phyloP scores from a whole-genome alignment of 2,329 filamentous ascomycete genomes.

The Stachybotrys chlorohalonatus region DNA sequence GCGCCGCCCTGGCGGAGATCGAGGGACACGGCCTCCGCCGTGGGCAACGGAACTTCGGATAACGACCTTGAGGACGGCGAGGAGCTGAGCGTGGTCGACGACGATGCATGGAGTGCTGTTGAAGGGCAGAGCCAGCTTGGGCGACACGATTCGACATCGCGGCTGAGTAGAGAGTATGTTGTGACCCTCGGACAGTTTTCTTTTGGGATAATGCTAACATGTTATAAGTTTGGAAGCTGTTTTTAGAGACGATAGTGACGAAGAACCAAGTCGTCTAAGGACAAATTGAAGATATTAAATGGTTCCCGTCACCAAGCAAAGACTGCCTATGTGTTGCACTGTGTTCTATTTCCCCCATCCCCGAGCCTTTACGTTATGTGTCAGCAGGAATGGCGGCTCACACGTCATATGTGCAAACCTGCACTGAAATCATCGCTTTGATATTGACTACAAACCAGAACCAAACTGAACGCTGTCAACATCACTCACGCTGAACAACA shows the following conservation, averaged over 20 bases:
- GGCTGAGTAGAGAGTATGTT: conserved; percentile 65
- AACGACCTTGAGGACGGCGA: conserved; percentile 57
- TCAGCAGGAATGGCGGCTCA: no score
- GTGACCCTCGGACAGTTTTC: background rate
- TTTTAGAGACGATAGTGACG: conserved; percentile 36
- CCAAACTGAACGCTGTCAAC: background rate
- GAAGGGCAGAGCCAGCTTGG: conserved; percentile 22
- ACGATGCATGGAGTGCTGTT: conserved; percentile 32
- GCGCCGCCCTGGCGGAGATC: conserved; percentile 39
- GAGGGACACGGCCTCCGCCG: conserved; percentile 31
- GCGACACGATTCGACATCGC: conserved; percentile 40
- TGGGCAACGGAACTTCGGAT: conserved; percentile 30
- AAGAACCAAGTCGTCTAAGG: conserved; percentile 12
- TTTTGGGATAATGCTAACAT: conserved; percentile 7
- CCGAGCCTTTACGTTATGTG: no score
- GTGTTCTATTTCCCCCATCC: background rate
- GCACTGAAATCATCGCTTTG: background rate
- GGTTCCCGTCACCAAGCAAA: background rate
- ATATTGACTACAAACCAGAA: background rate
- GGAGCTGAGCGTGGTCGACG: conserved; percentile 54
- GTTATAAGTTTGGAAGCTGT: conserved; percentile 46
- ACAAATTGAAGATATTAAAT: background rate
- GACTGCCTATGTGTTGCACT: background rate
- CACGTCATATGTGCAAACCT: background rate
- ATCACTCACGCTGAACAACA: background rate